phyloP scores from a whole-genome alignment of 2,329 filamentous ascomycete species.

The Geosmithia morbida region DNA sequence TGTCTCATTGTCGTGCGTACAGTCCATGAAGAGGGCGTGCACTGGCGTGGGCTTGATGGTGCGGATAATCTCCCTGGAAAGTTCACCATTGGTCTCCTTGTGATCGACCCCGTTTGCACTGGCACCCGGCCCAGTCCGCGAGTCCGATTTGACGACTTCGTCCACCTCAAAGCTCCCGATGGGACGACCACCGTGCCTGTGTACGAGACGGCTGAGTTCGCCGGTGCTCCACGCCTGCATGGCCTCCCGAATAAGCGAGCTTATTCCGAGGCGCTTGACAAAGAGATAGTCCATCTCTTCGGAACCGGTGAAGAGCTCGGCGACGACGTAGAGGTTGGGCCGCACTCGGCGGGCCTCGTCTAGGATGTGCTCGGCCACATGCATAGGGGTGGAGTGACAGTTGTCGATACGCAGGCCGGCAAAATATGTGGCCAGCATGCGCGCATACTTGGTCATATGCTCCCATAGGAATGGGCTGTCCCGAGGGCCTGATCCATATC shows the following conservation, averaged over 20 bases:
- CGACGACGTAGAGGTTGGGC: slow-evolving; percentile 80
- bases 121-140: slow-evolving; percentile 6
- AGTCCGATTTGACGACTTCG: slow-evolving; percentile 54
- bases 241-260: slow-evolving; percentile 84
- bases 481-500: slow-evolving; percentile 65
- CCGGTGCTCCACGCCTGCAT: slow-evolving; percentile 98
- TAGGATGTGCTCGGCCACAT: slow-evolving; percentile 87
- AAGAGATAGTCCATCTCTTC: slow-evolving; percentile 96
- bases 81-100: slow-evolving; percentile 14
- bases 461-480: slow-evolving; percentile 94
- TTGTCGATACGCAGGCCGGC: slow-evolving; percentile 95
- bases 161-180: slow-evolving; percentile 98
- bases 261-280: slow-evolving; percentile 82
- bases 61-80: slow-evolving; percentile 52
- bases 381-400: slow-evolving; percentile 88
- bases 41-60: slow-evolving; percentile 79
- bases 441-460: slow-evolving; percentile 86
- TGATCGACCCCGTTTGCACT: slow-evolving; percentile 7
- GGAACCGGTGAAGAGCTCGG: slow-evolving; percentile 88
- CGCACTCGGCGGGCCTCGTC: slow-evolving; percentile 84
- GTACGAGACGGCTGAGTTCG: slow-evolving; percentile 83
- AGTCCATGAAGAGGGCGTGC: slow-evolving; percentile 96
- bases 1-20: slow-evolving; percentile 95
- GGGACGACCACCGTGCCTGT: slow-evolving; percentile 82
- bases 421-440: slow-evolving; percentile 88